phyloP scores from a whole-genome alignment of 176 grass and related monocot genomes.

The Eleusine coracana region DNA sequence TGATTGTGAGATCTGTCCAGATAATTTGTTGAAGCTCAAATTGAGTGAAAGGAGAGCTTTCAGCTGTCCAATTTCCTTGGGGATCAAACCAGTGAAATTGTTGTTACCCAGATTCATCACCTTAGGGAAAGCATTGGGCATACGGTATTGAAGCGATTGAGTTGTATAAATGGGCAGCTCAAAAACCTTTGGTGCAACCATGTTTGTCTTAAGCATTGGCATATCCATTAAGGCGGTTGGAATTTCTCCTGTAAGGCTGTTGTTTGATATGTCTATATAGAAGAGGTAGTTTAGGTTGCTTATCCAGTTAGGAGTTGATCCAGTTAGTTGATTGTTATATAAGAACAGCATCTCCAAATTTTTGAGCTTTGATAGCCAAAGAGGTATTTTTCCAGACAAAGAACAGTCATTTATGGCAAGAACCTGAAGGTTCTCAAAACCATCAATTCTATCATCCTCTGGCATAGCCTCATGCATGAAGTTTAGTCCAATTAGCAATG shows the following conservation, averaged over 20 bases:
- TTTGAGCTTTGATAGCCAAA: conserved; percentile 41
- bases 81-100: conserved; percentile 39
- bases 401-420: conserved; percentile 23
- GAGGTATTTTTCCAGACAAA: conserved; percentile 46
- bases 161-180: conserved; percentile 36
- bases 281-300: conserved; percentile 41
- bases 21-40: conserved; percentile 45
- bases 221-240: conserved; percentile 35
- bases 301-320: conserved; percentile 47
- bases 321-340: conserved; percentile 30
- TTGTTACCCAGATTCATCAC: conserved; percentile 27
- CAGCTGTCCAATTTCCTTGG: conserved; percentile 44
- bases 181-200: conserved; percentile 29
- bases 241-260: conserved; percentile 47
- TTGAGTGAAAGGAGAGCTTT: conserved; percentile 41
- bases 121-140: conserved; percentile 33
- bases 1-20: conserved; percentile 33
- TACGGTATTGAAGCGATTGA: conserved; percentile 36
- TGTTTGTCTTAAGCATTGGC: conserved; percentile 33
- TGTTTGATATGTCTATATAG: conserved; percentile 47
- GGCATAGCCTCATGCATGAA: conserved; percentile 42
- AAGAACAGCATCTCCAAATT: conserved; percentile 46
- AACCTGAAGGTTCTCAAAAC: conserved; percentile 53
- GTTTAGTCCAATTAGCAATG: conserved; percentile 30
- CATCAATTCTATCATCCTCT: background rate